Evolutionary conservation across 1,284 basidiomycete species (phyloP).

Genomic region (Irpex sp.): DNA sequence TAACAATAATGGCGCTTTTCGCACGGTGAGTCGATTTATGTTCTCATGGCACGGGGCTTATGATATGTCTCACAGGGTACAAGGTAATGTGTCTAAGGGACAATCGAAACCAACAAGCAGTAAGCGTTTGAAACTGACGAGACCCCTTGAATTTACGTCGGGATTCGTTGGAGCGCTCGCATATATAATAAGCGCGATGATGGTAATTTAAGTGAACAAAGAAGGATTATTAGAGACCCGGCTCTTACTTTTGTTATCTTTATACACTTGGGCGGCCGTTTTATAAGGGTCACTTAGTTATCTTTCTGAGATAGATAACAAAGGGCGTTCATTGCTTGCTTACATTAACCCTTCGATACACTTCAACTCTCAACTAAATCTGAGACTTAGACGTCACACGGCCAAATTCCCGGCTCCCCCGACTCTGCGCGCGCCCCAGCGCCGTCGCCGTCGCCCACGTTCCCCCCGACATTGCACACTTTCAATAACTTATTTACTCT

Average conservation of each 20-base stretch:
- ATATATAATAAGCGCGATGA: background rate
- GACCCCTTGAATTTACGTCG: background rate
- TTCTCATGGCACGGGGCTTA: too few relatives aligned
- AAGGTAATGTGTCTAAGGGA: too few relatives aligned
- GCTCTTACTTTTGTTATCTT: background rate
- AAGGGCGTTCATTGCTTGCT: background rate
- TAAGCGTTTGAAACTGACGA: too few relatives aligned
- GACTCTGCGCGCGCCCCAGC: conserved; percentile 14
- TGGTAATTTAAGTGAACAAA: background rate
- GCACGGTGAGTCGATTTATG: too few relatives aligned
- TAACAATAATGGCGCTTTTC: too few relatives aligned
- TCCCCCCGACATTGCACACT: conserved; percentile 6
- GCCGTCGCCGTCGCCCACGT: conserved; percentile 18
- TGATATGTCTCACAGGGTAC: too few relatives aligned
- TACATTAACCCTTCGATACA: background rate
- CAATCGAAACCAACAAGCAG: too few relatives aligned
- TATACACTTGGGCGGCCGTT: background rate
- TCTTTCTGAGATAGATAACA: background rate
- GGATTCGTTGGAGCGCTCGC: background rate
- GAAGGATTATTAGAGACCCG: background rate
- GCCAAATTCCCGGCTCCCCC: conserved; percentile 14
- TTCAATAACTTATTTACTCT: conserved; percentile 9
- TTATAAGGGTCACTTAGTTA: background rate
- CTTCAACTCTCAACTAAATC: background rate
- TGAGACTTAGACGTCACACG: background rate